Evolutionary conservation across 2,329 filamentous ascomycete genomes (phyloP), one percentile per base, ranked within the genome.

Genomic region (Drechslerella dactyloides): DNA sequence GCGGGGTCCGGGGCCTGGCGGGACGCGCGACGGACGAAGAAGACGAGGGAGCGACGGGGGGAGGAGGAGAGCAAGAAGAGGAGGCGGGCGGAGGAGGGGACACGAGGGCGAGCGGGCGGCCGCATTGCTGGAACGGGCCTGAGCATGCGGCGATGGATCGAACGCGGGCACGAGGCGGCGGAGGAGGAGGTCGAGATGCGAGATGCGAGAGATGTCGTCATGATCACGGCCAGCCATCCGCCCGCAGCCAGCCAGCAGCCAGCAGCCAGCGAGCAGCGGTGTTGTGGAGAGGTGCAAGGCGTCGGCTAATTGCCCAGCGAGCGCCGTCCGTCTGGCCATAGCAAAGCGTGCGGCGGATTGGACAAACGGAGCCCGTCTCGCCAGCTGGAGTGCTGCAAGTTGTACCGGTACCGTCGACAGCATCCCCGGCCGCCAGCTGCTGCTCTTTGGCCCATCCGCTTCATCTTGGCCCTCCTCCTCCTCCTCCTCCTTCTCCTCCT

Each of bases 11-110:
- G 27, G 27, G 27, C 3, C 27, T 33, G 27, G 27, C 27, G 27
- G 27, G 27, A 33, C 27, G 8, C 27, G 27, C 27, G 27, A 8
- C 27, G 27, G 27, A 33, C 40, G 13, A 42, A 42, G 37, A 42
- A 42, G 37, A 42, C 37, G 37, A 42, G 37, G n/a, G 37, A 42
- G 37, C 37, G 37, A 17, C 37, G 37, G 37, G 37, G 13, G 37
- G 37, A 42, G 37, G n/a, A 42, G 5, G 37, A 13, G 4, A 17
- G 37, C n/a, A n/a, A n/a, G 37, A 42, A 17, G 37, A 42, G 37
- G 37, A 8, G 27, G 27, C 27, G 27, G 27, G 27, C 3, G 8
- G 27, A 33, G 27, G 27, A 33, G 27, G 27, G 27, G 27, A n/a
- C n/a, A 37, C 33, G 7, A 7, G 5, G 37, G 2, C 37, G 37